These are phyloP conservation scores for Puya raimondii DNA, from an alignment of 176 grass and related monocot species.

Conservation along the genomic window DNA sequence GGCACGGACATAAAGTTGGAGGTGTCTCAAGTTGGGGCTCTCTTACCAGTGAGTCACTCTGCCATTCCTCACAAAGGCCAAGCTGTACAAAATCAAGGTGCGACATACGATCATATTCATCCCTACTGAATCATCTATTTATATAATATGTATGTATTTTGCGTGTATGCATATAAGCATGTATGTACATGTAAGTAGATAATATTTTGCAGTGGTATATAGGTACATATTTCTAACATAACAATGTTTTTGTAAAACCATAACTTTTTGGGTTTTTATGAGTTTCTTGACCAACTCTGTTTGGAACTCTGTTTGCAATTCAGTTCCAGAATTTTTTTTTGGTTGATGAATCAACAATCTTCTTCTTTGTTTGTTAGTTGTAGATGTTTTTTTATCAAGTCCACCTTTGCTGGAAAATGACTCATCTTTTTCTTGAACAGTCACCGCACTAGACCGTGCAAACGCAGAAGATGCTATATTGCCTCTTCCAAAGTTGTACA, in stretches of 20 bases:
- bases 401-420: slow-evolving; percentile 21
- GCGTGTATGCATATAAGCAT: too few relatives aligned
- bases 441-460: slow-evolving; percentile 73
- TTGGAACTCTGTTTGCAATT: too few relatives aligned
- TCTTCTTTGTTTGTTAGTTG: slow-evolving; percentile 11
- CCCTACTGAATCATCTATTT: too few relatives aligned
- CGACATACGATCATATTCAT: not conserved
- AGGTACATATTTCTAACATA: too few relatives aligned
- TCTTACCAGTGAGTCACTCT: slow-evolving; percentile 47
- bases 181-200: too few relatives aligned
- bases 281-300: too few relatives aligned
- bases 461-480: slow-evolving; percentile 89
- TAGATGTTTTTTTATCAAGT: not conserved
- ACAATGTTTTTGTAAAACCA: too few relatives aligned
- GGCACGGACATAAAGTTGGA: slow-evolving; percentile 63
- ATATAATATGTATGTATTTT: too few relatives aligned
- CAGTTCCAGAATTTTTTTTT: too few relatives aligned
- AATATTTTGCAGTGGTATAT: too few relatives aligned
- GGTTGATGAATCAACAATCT: not conserved
- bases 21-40: slow-evolving; percentile 51
- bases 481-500: slow-evolving; percentile 72
- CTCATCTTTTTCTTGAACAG: slow-evolving; percentile 32
- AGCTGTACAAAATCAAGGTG: slow-evolving; percentile 57
- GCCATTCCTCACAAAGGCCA: slow-evolving; percentile 36
- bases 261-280: too few relatives aligned